Evolutionary conservation across 192 early-diverging fungal species (phyloP).

Genomic region (Linnemannia zychae): DNA sequence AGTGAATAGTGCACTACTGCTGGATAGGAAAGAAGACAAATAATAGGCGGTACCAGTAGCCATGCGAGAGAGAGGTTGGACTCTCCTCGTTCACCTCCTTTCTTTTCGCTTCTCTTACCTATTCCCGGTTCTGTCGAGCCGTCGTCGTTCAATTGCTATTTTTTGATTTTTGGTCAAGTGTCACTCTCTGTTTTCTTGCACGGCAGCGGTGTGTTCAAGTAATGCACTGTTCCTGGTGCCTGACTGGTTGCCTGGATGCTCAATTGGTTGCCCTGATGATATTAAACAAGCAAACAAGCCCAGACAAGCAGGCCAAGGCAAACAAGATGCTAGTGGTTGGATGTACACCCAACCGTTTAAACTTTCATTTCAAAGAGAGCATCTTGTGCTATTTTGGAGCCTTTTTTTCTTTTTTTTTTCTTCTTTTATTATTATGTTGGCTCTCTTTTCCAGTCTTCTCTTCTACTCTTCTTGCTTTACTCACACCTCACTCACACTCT

Average conservation of each 20-base stretch:
- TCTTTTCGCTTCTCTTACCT: not conserved
- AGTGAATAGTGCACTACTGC: not conserved
- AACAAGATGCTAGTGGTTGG: too few species aligned
- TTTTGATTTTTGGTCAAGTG: too few species aligned
- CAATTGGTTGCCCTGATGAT: too few species aligned
- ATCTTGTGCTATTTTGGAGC: not conserved
- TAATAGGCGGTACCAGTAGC: not conserved
- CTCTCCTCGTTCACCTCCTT: not conserved
- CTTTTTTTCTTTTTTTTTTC: constrained; percentile 7
- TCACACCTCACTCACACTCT: not conserved
- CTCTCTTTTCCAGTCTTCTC: not conserved
- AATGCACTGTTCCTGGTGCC: constrained; percentile 4
- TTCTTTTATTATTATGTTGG: not conserved
- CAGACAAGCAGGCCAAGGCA: too few species aligned
- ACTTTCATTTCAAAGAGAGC: not conserved
- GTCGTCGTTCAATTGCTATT: too few species aligned
- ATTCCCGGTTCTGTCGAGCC: too few species aligned
- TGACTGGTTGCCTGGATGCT: not conserved
- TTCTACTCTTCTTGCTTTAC: not conserved
- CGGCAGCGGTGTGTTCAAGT: too few species aligned
- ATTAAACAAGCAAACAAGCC: too few species aligned
- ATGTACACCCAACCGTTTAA: not conserved
- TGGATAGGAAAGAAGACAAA: not conserved
- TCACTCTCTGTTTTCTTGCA: too few species aligned
- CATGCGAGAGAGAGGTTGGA: not conserved